phyloP scores from a whole-genome alignment of 805 yeast genomes.

The Metschnikowia baotianmanensis region DNA sequence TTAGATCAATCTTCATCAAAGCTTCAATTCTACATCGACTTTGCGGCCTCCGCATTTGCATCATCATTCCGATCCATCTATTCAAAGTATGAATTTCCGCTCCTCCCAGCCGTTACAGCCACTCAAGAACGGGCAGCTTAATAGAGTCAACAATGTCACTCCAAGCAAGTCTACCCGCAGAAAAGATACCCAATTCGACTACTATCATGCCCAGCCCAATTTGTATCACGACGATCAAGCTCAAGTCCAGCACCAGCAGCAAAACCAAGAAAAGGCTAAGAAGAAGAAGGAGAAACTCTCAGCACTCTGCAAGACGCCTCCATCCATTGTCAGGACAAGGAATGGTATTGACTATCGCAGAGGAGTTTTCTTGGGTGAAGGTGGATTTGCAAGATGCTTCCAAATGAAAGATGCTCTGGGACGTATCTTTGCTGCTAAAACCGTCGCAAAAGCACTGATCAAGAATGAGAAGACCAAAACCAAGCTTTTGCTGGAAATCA shows the following conservation, averaged over 20 bases:
- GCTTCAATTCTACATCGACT: no score
- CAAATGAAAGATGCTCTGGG: slow-evolving; percentile 93
- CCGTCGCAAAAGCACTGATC: slow-evolving; percentile 94
- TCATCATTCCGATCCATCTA: neutral
- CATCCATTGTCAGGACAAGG: slow-evolving; percentile 84
- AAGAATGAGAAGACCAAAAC: slow-evolving; percentile 86
- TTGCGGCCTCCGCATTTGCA: neutral
- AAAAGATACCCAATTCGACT: slow-evolving; percentile 25
- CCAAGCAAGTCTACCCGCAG: slow-evolving; percentile 35
- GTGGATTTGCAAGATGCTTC: slow-evolving; percentile 98
- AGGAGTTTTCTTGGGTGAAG: slow-evolving; percentile 92
- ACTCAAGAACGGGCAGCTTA: slow-evolving; percentile 51
- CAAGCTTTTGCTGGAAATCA: slow-evolving; percentile 87
- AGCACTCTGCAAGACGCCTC: slow-evolving; percentile 93
- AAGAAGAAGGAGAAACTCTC: slow-evolving; percentile 88
- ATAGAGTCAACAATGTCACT: slow-evolving; percentile 41
- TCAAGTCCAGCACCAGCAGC: slow-evolving; percentile 24
- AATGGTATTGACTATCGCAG: slow-evolving; percentile 86
- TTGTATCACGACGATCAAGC: slow-evolving; percentile 14
- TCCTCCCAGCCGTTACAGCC: slow-evolving; percentile 53
- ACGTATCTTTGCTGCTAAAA: slow-evolving; percentile 88
- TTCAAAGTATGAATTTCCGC: slow-evolving; percentile 16
- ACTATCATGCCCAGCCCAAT: slow-evolving; percentile 14
- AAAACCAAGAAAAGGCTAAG: slow-evolving; percentile 25
- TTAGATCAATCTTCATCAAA: no score